Base-by-base conservation (phyloP, 352 stramenopile species). In the Pythium brachiatum region DNA sequence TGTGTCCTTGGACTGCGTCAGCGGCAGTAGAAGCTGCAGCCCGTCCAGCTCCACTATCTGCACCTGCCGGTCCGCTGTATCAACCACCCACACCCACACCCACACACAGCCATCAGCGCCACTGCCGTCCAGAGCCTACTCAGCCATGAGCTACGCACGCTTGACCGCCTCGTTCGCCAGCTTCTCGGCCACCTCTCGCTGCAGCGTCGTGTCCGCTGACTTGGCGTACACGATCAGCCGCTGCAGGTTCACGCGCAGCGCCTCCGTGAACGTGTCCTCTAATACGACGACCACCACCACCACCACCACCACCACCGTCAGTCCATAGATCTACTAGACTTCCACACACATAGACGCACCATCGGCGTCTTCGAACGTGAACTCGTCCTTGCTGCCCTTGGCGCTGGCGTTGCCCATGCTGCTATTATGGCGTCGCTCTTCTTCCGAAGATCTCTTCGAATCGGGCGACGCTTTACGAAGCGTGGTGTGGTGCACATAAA, bases 101-200 rank as follows among this genome's bases (percentile, higher is more conserved):
- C n/a, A n/a, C n/a, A n/a, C n/a, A n/a, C n/a, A n/a, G n/a, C n/a
- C n/a, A n/a, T 53, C 27, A 53, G 27, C 31, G 20, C 36, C 11
- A n/a, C n/a, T n/a, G n/a, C n/a, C n/a, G n/a, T 52, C 38, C 21
- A 62, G 23, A 55, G 23, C 11, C 18, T 6, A 16, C 5, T 46
- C 7, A 16, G 11, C 31, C 18, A 51, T 7, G n/a, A n/a, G n/a
- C 2, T 21, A 78, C 81, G 46, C 39, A 96, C 88, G 87, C 68
- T 98, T 97, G 39, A 98, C 93, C 23, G 94, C 94, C 62, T 98
- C 90, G 60, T 98, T 98, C 18, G 94, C 94, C 44, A 98, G 73
- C 62, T 97, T 97, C 76, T 98, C 94, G 13, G 94, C 94, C 6
- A 98, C 92, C 65, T 97, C 89, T 48, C 90, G 86, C 74, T 97